A percentile compares a stretch with the other conserved stretches of the same genome.
Conservation (phyloP, 2,329 filamentous ascomycete genomes). For the Xenosphaeropsis pyriputrescens region DNA sequence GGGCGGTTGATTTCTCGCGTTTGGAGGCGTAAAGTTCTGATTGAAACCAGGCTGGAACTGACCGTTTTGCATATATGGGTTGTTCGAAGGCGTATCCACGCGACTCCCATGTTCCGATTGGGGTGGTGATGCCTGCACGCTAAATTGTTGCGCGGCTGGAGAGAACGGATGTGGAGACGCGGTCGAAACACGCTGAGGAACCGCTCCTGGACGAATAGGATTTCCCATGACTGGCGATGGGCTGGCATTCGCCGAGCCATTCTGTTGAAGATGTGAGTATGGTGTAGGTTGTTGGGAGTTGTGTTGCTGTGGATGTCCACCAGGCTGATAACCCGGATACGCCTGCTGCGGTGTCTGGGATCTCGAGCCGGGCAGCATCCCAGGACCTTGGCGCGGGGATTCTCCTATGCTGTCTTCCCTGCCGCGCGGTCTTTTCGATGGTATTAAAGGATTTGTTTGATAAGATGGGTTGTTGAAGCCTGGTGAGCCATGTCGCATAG, state of each 20-base stretch:
- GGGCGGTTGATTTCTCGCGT: slow-evolving; percentile 37
- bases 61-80: slow-evolving; percentile 46
- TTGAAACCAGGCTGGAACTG: slow-evolving; percentile 43
- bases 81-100: slow-evolving; percentile 57
- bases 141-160: slow-evolving; percentile 58
- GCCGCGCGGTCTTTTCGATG: slow-evolving; percentile 74
- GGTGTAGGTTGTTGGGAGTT: slow-evolving; percentile 42
- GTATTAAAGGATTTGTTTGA: slow-evolving; percentile 74
- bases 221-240: slow-evolving; percentile 87
- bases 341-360: slow-evolving; percentile 83
- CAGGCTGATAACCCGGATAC: slow-evolving; percentile 56
- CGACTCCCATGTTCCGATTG: slow-evolving; percentile 58
- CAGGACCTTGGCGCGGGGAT: slow-evolving; percentile 63
- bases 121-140: slow-evolving; percentile 58
- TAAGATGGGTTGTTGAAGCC: slow-evolving; percentile 67
- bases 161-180: slow-evolving; percentile 88
- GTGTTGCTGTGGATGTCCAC: slow-evolving; percentile 42
- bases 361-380: slow-evolving; percentile 66
- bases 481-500: slow-evolving; percentile 69
- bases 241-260: slow-evolving; percentile 69
- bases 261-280: slow-evolving; percentile 72
- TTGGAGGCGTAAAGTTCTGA: slow-evolving; percentile 40
- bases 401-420: slow-evolving; percentile 73
- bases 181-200: slow-evolving; percentile 73
- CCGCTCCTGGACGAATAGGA: slow-evolving; percentile 56